These are phyloP conservation scores for Ustilago sp. DNA, from an alignment of 1,284 basidiomycete species.

Conservation along the genomic window DNA sequence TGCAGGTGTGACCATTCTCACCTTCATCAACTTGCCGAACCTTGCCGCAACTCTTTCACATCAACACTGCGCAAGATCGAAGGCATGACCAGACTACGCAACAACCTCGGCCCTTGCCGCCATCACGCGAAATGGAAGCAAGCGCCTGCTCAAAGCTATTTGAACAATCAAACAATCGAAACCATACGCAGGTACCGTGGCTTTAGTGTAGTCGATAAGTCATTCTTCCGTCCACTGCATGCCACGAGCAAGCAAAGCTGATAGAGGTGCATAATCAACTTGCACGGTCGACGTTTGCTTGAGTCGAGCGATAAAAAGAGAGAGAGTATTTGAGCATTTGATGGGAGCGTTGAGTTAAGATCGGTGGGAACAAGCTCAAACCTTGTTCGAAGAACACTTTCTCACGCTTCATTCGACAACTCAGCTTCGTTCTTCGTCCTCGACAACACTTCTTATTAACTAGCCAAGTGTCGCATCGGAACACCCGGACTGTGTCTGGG, in stretches of 20 bases:
- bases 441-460: neutral
- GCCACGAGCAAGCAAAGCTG: constrained; percentile 5
- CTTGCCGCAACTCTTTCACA: neutral
- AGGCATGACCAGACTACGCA: neutral
- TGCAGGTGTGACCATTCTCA: constrained; percentile 1
- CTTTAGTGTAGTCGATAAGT: neutral
- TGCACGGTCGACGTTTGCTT: neutral
- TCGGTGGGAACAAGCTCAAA: constrained; percentile 23
- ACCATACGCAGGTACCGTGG: neutral
- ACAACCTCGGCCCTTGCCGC: constrained; percentile 8
- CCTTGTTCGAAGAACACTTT: constrained; percentile 29
- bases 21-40: neutral
- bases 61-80: neutral
- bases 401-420: constrained; percentile 19
- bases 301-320: neutral
- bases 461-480: neutral
- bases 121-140: neutral
- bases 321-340: neutral
- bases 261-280: neutral
- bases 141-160: neutral
- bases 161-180: neutral
- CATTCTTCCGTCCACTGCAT: neutral
- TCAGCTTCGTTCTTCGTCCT: constrained; percentile 5
- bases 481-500: constrained; percentile 1
- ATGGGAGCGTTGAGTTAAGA: neutral